Evolutionary conservation across 225 moss, liverwort and hornwort species (phyloP).

Genomic region (Thuidium tamariscinum): DNA sequence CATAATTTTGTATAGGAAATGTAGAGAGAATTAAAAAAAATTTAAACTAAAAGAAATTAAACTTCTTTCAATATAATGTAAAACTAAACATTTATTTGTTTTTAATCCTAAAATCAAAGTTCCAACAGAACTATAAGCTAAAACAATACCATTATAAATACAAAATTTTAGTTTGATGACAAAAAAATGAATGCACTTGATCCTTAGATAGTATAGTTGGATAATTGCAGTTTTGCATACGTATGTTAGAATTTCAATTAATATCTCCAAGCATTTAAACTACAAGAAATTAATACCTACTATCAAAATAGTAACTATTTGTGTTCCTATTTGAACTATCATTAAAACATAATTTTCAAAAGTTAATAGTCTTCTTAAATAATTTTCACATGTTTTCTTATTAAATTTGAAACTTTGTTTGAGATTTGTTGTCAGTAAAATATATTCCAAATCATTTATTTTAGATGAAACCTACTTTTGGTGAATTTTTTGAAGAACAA

Average conservation of each 20-base stretch:
- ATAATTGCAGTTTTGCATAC: accelerated
- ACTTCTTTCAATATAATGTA: too few relatives aligned
- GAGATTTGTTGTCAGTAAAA: too few relatives aligned
- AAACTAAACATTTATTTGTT: background rate
- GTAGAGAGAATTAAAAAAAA: background rate
- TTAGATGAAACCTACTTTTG: background rate
- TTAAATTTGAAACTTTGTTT: background rate
- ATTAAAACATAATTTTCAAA: accelerated
- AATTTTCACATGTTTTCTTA: accelerated
- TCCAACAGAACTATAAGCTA: background rate
- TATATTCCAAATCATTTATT: background rate
- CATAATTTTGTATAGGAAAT: background rate
- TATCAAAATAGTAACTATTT: background rate
- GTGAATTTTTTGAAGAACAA: accelerated
- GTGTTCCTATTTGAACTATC: background rate
- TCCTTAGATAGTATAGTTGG: too few relatives aligned
- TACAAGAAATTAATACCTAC: background rate
- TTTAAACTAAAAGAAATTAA: background rate
- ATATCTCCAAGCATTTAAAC: background rate
- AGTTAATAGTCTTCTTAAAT: too few relatives aligned
- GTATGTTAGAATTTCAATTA: background rate
- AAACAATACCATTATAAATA: background rate
- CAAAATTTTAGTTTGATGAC: background rate
- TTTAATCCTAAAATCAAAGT: background rate
- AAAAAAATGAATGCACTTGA: background rate